Evolutionary conservation across 2,329 filamentous ascomycete genomes (phyloP).

Genomic region (Fusarium dimerum): DNA sequence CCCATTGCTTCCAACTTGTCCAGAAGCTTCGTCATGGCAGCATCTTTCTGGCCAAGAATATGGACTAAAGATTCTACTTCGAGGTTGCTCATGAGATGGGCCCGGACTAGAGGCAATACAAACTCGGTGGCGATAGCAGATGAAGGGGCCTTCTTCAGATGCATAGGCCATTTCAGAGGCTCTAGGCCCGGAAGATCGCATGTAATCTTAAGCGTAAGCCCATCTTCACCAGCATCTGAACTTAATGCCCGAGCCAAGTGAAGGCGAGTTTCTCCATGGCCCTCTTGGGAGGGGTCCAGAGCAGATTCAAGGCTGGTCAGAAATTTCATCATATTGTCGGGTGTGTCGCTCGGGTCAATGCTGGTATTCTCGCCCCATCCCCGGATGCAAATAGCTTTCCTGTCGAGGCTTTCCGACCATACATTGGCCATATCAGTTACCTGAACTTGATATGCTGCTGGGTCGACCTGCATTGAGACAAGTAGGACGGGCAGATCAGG

Average conservation of each 20-base stretch:
- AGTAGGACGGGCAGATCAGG: conserved; percentile 60
- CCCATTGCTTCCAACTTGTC: conserved; percentile 57
- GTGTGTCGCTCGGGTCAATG: conserved; percentile 72
- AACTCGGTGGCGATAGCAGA: conserved; percentile 48
- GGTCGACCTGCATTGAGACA: conserved; percentile 57
- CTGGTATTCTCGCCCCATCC: conserved; percentile 64
- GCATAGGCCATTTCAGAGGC: conserved; percentile 66
- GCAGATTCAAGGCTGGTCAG: conserved; percentile 61
- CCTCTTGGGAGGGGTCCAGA: conserved; percentile 47
- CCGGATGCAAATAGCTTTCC: conserved; percentile 62
- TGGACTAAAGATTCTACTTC: conserved; percentile 47
- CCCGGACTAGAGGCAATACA: conserved; percentile 53
- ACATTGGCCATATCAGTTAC: conserved; percentile 72
- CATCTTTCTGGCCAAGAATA: conserved; percentile 52
- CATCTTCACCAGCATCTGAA: conserved; percentile 39
- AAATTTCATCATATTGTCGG: conserved; percentile 67
- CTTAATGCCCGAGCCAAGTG: conserved; percentile 38
- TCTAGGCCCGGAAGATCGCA: conserved; percentile 65
- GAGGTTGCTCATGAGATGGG: conserved; percentile 40
- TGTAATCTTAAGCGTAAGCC: conserved; percentile 55
- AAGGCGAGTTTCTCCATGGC: conserved; percentile 47
- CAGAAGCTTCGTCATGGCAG: conserved; percentile 49
- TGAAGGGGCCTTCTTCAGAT: conserved; percentile 49
- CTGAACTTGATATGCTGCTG: conserved; percentile 62
- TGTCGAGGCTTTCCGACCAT: conserved; percentile 69